phyloP scores from a whole-genome alignment of 768 basidiomycete species.

The Lepiota subincarnata region DNA sequence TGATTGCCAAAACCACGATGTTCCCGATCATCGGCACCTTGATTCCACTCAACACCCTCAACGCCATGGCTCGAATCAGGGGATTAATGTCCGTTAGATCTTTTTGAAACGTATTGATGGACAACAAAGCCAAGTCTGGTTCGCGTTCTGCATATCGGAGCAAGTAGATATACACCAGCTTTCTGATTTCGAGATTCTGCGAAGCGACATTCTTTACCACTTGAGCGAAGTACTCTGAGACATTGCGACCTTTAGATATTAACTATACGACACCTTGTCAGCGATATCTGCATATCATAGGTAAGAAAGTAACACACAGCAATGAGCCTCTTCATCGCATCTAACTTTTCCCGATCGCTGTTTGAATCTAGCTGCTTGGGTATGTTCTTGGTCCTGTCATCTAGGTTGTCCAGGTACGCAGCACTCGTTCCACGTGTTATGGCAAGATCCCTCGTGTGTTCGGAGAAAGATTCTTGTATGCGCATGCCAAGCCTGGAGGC shows the following conservation, averaged over 20 bases:
- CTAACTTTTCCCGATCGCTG: conserved; percentile 86
- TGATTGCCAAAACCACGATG: conserved; percentile 82
- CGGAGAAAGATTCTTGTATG: conserved; percentile 78
- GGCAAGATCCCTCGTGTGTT: conserved; percentile 71
- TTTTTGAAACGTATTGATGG: conserved; percentile 98
- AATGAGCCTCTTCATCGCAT: conserved; percentile 92
- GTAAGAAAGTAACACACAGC: conserved; percentile 55
- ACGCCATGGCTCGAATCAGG: conserved; percentile 93
- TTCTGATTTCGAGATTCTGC: conserved; percentile 87
- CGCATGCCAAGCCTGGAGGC: conserved; percentile 79
- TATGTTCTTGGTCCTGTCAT: conserved; percentile 75
- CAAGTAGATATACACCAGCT: conserved; percentile 97
- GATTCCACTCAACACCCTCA: conserved; percentile 90
- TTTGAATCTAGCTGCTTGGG: conserved; percentile 83
- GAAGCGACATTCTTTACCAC: conserved; percentile 98
- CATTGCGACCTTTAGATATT: conserved; percentile 88
- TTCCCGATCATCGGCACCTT: conserved; percentile 84
- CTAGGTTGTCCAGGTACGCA: conserved; percentile 62
- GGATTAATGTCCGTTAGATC: conserved; percentile 91
- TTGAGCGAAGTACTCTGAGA: conserved; percentile 91
- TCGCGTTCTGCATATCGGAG: conserved; percentile 90
- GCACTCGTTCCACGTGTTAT: conserved; percentile 52
- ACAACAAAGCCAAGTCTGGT: conserved; percentile 91
- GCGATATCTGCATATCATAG: background rate
- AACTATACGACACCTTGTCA: conserved; percentile 43